Evolutionary conservation across 1,284 basidiomycete genomes (phyloP).

Genomic region (Fistulina hepatica): DNA sequence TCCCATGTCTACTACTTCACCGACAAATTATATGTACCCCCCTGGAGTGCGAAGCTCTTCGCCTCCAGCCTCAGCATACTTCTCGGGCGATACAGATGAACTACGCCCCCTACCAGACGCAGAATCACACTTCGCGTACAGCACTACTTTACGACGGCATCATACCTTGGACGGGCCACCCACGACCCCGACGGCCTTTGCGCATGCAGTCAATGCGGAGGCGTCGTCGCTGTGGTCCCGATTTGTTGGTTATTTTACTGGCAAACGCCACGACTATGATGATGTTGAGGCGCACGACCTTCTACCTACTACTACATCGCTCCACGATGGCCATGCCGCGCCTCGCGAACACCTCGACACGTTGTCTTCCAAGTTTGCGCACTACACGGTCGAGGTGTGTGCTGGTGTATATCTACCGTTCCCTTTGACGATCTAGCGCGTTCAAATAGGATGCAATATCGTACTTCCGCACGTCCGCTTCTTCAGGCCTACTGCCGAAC

Average conservation of each 20-base stretch:
- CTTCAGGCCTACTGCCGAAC: slow-evolving; percentile 52
- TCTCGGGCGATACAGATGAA: slow-evolving; percentile 42
- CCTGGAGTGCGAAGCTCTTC: too few relatives aligned
- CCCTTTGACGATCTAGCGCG: background rate
- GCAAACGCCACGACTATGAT: slow-evolving; percentile 21
- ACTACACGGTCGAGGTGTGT: slow-evolving; percentile 47
- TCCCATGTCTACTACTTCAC: too few relatives aligned
- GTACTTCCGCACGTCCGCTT: slow-evolving; percentile 53
- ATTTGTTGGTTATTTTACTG: slow-evolving; percentile 32
- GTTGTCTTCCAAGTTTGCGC: slow-evolving; percentile 46
- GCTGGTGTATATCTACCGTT: background rate
- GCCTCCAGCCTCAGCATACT: slow-evolving; percentile 71
- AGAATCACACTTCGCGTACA: slow-evolving; percentile 68
- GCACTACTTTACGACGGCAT: slow-evolving; percentile 67
- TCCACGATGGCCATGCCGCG: slow-evolving; percentile 15
- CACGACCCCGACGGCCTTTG: slow-evolving; percentile 32
- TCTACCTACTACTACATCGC: slow-evolving; percentile 18
- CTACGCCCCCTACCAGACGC: slow-evolving; percentile 52
- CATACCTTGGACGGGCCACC: slow-evolving; percentile 34
- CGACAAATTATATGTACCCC: too few relatives aligned
- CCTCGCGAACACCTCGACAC: slow-evolving; percentile 30
- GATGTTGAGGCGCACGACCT: slow-evolving; percentile 20
- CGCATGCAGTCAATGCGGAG: slow-evolving; percentile 33
- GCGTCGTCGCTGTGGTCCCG: slow-evolving; percentile 37
- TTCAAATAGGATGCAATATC: slow-evolving; percentile 63